These are phyloP conservation scores for Kickxella alabastrina DNA, from an alignment of 192 early-diverging fungal species.

Conservation along the genomic window DNA sequence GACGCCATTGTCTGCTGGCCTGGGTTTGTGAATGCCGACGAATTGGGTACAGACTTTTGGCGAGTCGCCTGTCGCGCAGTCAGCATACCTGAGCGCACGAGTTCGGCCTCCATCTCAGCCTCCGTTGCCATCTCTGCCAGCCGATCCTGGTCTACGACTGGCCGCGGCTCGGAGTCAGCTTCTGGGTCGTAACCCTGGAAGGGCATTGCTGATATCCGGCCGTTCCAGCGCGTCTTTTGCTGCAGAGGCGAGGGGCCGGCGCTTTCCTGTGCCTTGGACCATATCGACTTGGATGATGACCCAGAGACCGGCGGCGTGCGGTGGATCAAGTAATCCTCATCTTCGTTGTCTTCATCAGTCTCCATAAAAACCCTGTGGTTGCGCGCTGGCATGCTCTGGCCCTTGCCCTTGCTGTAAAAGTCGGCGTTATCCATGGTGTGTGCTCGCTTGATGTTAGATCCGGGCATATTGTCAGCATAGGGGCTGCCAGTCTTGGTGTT, in stretches of 20 bases:
- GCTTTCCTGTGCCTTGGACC: background rate
- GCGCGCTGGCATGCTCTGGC: background rate
- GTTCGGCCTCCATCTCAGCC: slow-evolving; percentile 46
- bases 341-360: slow-evolving; percentile 13
- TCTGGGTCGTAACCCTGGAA: slow-evolving; percentile 43
- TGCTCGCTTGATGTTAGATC: slow-evolving; percentile 8
- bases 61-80: slow-evolving; percentile 19
- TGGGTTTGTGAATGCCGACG: background rate
- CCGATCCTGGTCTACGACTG: slow-evolving; percentile 19
- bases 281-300: background rate
- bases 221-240: slow-evolving; percentile 38
- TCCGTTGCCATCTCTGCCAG: slow-evolving; percentile 36
- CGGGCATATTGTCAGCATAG: background rate
- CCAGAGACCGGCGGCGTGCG: background rate
- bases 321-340: background rate
- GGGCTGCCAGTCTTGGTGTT: background rate
- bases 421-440: slow-evolving; percentile 40
- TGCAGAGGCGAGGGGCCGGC: slow-evolving; percentile 2
- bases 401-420: background rate
- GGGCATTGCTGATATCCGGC: slow-evolving; percentile 41
- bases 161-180: slow-evolving; percentile 10
- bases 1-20: background rate
- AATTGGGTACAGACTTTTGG: slow-evolving; percentile 12
- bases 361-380: slow-evolving; percentile 37
- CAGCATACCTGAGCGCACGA: slow-evolving; percentile 42